phyloP scores from a whole-genome alignment of 768 basidiomycete species.

The Daedaleopsis nitida region DNA sequence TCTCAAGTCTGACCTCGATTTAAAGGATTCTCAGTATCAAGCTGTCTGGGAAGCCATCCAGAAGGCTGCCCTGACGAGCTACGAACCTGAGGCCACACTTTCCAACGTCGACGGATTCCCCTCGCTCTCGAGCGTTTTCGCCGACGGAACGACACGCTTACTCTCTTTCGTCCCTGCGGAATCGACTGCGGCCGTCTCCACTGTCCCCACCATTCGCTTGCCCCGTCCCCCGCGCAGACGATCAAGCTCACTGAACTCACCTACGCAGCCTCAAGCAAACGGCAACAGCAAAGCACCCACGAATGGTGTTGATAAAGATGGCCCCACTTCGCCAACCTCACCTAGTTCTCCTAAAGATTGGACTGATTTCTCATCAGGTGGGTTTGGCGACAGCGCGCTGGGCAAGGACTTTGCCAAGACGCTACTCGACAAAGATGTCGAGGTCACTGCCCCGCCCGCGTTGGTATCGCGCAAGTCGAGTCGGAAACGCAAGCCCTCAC shows the following conservation, averaged over 20 bases:
- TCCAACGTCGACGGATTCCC: slow-evolving; percentile 38
- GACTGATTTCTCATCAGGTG: slow-evolving; percentile 66
- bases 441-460: slow-evolving; percentile 46
- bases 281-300: slow-evolving; percentile 5
- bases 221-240: slow-evolving; percentile 32
- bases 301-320: slow-evolving; percentile 20
- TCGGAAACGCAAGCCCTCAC: slow-evolving; percentile 34
- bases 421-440: slow-evolving; percentile 60
- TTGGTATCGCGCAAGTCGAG: slow-evolving; percentile 35
- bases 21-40: slow-evolving; percentile 37
- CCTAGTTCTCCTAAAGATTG: slow-evolving; percentile 50
- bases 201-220: slow-evolving; percentile 21
- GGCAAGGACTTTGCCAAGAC: slow-evolving; percentile 54
- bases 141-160: slow-evolving; percentile 65
- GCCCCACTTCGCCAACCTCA: slow-evolving; percentile 13
- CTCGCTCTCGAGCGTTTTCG: slow-evolving; percentile 54
- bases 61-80: slow-evolving; percentile 34
- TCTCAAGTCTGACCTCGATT: slow-evolving; percentile 44
- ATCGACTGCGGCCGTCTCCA: slow-evolving; percentile 33
- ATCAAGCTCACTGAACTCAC: slow-evolving; percentile 15
- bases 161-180: slow-evolving; percentile 53
- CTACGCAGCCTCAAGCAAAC: neutral
- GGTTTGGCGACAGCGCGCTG: slow-evolving; percentile 50
- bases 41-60: slow-evolving; percentile 60
- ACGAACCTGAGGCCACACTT: slow-evolving; percentile 17